Base-by-base conservation (phyloP, 2,329 filamentous ascomycete species). In the Chrysosporium queenslandicum region DNA sequence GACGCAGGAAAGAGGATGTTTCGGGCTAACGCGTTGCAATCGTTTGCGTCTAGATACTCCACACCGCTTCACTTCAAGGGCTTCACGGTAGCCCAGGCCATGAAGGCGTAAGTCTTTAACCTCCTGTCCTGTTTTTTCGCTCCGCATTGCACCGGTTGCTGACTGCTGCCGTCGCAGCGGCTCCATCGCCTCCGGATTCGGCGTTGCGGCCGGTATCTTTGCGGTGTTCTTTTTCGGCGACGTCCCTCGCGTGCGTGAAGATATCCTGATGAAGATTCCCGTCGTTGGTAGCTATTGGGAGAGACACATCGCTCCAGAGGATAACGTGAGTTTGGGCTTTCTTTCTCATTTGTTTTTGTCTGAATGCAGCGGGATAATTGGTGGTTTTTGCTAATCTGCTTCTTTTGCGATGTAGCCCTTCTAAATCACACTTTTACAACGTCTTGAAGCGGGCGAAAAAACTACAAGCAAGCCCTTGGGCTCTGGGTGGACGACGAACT, bases 211-310 rank as follows among this genome's bases (percentile, higher is more conserved):
- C 39, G 80, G 77, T 57, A 70, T 79, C 64, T 78, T 79, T 67
- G 78, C 77, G 34, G 64, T 83, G 60, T 82, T 79, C 72, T 80
- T 83, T 74, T 78, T 83, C 69, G 77, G 78, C 60, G 80, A 81
- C 60, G 74, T 83, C 23, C 80, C 80, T 55, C 76, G 74, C 62
- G 78, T 84, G 42, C 73, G 78, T 63, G 73, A 77, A 60, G 80
- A 83, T 64, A 79, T 83, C 59, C 72, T 81, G 65, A 72, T 76
- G 68, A 77, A 80, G 69, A 61, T 82, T 23, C 80, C 80, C 5
- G 65, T 81, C 58, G 68, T 83, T 47, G 76, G 77, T 57, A 64
- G 67, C 52, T 80, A 78, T 68, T 82, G 76, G 65, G 68, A 76
- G 61, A 69, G 74, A 56, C 75, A 78, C 66, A 71, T 83, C 59